Percentiles rank a stretch among this genome's conserved stretches.
phyloP scores from a whole-genome alignment of 2,329 filamentous ascomycete species.

The Bipolaris cookei region DNA sequence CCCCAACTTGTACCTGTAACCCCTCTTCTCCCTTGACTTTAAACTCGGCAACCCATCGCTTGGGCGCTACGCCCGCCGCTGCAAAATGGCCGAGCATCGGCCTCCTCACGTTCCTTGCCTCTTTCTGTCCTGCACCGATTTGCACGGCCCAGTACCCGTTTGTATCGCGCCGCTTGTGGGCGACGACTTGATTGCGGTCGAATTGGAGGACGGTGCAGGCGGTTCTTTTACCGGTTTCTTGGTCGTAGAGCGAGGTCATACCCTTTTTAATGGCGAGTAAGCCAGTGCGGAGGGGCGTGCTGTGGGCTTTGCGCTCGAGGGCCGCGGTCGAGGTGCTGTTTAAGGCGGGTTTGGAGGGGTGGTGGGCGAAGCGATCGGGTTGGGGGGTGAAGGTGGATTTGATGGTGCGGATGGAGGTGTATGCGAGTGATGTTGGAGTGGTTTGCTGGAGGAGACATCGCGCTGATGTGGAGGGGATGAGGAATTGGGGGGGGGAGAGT shows the following conservation, averaged over 20 bases:
- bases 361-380: conserved; percentile 60
- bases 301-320: conserved; percentile 62
- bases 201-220: conserved; percentile 93
- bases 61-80: conserved; percentile 79
- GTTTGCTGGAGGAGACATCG: conserved; percentile 33
- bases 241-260: conserved; percentile 89
- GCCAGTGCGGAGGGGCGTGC: conserved; percentile 73
- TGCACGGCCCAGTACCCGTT: conserved; percentile 97
- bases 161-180: conserved; percentile 77
- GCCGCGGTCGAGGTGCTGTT: conserved; percentile 64
- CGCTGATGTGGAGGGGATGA: conserved; percentile 39
- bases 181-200: conserved; percentile 87
- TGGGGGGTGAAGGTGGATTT: conserved; percentile 63
- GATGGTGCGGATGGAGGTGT: conserved; percentile 52
- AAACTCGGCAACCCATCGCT: conserved; percentile 85
- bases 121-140: conserved; percentile 78
- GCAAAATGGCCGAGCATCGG: conserved; percentile 89
- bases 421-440: conserved; percentile 20
- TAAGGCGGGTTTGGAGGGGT: conserved; percentile 59
- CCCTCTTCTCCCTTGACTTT: conserved; percentile 76
- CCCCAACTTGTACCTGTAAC: conserved; percentile 74
- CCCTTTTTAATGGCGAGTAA: conserved; percentile 90
- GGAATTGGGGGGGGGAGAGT: conserved; percentile 35
- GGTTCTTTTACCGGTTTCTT: conserved; percentile 74
- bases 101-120: conserved; percentile 76